These are phyloP conservation scores for Fonsecaea multimorphosa DNA, from an alignment of 2,329 filamentous ascomycete species.

Conservation along the genomic window DNA sequence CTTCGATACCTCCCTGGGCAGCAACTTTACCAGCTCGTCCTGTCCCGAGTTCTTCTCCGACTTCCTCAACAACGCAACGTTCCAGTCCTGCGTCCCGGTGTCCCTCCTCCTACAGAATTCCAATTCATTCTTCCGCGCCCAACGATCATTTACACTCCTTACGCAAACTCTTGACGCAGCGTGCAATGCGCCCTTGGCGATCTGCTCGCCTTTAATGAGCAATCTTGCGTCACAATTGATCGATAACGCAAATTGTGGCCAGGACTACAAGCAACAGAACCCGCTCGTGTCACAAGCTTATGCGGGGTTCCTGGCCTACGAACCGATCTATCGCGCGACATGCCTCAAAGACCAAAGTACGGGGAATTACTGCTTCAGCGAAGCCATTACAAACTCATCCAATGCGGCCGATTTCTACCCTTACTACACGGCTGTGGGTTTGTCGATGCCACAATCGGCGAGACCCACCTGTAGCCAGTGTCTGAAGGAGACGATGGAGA, in stretches of 20 bases:
- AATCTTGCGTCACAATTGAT: conserved; percentile 70
- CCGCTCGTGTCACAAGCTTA: conserved; percentile 76
- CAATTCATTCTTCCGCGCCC: conserved; percentile 78
- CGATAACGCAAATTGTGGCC: conserved; percentile 67
- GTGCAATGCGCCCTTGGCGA: conserved; percentile 70
- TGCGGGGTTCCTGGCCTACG: conserved; percentile 76
- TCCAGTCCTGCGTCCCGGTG: conserved; percentile 78
- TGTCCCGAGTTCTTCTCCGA: conserved; percentile 65
- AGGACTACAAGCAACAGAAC: conserved; percentile 72
- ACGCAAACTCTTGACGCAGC: conserved; percentile 79
- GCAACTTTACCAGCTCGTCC: conserved; percentile 64
- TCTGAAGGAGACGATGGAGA: conserved; percentile 77
- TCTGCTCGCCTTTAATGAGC: conserved; percentile 71
- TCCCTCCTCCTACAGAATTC: conserved; percentile 87
- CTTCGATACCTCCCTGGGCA: conserved; percentile 69
- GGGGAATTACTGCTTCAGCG: conserved; percentile 77
- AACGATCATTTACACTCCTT: conserved; percentile 72
- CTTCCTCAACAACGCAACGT: conserved; percentile 70
- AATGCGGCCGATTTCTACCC: conserved; percentile 76
- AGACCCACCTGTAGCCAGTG: conserved; percentile 79
- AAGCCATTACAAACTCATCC: conserved; percentile 77
- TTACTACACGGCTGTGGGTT: conserved; percentile 84
- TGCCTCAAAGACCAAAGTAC: conserved; percentile 74
- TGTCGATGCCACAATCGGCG: conserved; percentile 68
- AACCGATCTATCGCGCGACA: conserved; percentile 76